Evolutionary conservation across 2,329 filamentous ascomycete genomes (phyloP).

Genomic region (Penicillium polonicum): DNA sequence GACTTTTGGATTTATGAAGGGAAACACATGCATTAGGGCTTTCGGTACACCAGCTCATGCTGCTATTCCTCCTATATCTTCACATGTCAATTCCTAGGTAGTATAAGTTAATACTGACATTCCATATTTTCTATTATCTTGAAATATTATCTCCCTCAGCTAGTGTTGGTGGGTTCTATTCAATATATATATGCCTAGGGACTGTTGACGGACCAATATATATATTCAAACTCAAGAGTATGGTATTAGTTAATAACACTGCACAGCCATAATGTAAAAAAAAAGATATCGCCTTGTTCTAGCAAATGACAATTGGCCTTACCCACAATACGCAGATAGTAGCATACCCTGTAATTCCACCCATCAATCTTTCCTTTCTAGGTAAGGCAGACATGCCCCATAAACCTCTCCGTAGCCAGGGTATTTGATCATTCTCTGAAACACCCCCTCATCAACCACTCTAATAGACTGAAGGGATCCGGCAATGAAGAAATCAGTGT

Average conservation of each 20-base stretch:
- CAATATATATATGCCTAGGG: background rate
- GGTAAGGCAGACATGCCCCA: constrained; percentile 14
- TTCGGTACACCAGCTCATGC: too few species aligned
- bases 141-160: background rate
- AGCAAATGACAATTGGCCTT: background rate
- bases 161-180: background rate
- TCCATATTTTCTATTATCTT: background rate
- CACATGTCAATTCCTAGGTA: background rate
- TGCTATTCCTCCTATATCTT: background rate
- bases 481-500: constrained; percentile 44
- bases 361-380: constrained; percentile 7
- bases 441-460: constrained; percentile 33
- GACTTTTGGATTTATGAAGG: too few species aligned
- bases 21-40: fast-evolving
- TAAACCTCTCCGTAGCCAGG: constrained; percentile 8
- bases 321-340: too few species aligned
- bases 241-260: background rate
- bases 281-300: background rate
- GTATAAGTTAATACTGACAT: background rate
- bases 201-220: background rate
- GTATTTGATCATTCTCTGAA: constrained; percentile 27
- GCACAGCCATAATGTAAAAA: background rate
- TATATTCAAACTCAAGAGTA: background rate
- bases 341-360: too few species aligned
- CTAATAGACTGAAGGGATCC: constrained; percentile 37